Evolutionary conservation across 805 yeast genomes (phyloP), one percentile per base, ranked within the genome.

Genomic region (Spathaspora sp.): DNA sequence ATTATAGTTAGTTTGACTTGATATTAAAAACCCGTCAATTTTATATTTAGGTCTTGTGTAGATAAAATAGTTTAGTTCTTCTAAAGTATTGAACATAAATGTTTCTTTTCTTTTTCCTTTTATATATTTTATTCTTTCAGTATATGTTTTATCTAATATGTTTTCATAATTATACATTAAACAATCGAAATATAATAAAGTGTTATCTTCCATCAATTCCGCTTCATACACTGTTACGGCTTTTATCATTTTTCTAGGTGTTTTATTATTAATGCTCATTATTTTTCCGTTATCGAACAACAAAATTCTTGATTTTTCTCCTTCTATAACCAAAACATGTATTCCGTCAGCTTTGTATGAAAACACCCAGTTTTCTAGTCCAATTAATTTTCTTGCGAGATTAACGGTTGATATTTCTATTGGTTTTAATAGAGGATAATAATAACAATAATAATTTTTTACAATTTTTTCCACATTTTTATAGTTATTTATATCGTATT

Each of bases 281-380:
- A 19, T 42, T 7, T 42, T 7, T 17, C 47, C 47, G 16, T 44
- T 44, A 8, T 44, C 47, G 16, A 7, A n/a, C 6, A 44, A 8
- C 18, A 44, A 44, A 20, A 44, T 16, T 19, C 47, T 19, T 7
- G 6, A 5, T 23, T 29, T 20, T 8, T 20, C 47, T 8, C n/a
- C 16, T 44, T 44, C 10, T 26, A 44, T 8, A 6, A 44, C 39
- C 16, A 44, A 44, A 8, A 20, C 46, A 44, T 44, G 47, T 28
- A 44, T n/a, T 7, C 47, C 47, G n/a, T 44, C 47, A 16, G 47
- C 47, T 44, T 44, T 44, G 20, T 8, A 44, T 28, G 47, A 44
- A 6, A 42, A 11, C 5, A 42, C 6, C n/a, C 5, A 8, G 14
- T 23, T 42, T n/a, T n/a, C n/a, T n/a, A n/a, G n/a, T n/a, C n/a